These are phyloP conservation scores for Hortiboletus campestris DNA, from an alignment of 768 basidiomycete genomes.

Conservation along the genomic window DNA sequence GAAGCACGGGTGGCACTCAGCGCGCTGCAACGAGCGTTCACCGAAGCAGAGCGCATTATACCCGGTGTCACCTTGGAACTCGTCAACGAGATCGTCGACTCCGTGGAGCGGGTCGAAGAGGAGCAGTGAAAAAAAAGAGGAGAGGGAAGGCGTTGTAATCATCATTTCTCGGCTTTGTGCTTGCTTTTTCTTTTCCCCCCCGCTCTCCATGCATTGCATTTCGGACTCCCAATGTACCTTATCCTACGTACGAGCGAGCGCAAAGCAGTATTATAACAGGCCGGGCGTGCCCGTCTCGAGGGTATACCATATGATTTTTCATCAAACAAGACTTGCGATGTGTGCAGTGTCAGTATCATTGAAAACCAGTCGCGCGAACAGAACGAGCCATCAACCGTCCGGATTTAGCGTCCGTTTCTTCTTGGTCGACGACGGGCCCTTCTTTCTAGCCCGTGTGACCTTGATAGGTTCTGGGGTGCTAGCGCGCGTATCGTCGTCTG, in stretches of 20 bases:
- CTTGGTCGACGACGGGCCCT: slow-evolving; percentile 46
- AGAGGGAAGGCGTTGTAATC: background rate
- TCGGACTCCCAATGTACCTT: slow-evolving; percentile 17
- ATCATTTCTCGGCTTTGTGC: slow-evolving; percentile 18
- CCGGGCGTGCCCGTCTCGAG: slow-evolving; percentile 15
- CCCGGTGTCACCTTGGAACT: slow-evolving; percentile 93
- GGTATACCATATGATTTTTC: slow-evolving; percentile 26
- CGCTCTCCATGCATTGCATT: slow-evolving; percentile 15
- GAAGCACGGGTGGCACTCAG: slow-evolving; percentile 86
- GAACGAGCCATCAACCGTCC: slow-evolving; percentile 10
- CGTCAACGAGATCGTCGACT: slow-evolving; percentile 92
- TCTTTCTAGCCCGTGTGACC: slow-evolving; percentile 72
- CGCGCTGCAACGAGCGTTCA: slow-evolving; percentile 86
- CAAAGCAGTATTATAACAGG: slow-evolving; percentile 17
- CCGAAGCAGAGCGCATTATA: slow-evolving; percentile 92
- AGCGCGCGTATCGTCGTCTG: slow-evolving; percentile 45
- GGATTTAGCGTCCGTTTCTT: slow-evolving; percentile 59
- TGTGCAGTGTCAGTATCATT: background rate
- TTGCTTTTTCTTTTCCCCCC: slow-evolving; percentile 2
- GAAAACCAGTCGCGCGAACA: background rate
- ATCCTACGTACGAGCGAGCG: slow-evolving; percentile 17
- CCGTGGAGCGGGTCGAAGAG: slow-evolving; percentile 87
- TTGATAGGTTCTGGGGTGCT: slow-evolving; percentile 70
- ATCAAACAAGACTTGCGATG: slow-evolving; percentile 8
- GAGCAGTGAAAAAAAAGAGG: slow-evolving; percentile 34